Base-by-base conservation (phyloP, 305 asterid genomes). In the Ilex paraguariensis region DNA sequence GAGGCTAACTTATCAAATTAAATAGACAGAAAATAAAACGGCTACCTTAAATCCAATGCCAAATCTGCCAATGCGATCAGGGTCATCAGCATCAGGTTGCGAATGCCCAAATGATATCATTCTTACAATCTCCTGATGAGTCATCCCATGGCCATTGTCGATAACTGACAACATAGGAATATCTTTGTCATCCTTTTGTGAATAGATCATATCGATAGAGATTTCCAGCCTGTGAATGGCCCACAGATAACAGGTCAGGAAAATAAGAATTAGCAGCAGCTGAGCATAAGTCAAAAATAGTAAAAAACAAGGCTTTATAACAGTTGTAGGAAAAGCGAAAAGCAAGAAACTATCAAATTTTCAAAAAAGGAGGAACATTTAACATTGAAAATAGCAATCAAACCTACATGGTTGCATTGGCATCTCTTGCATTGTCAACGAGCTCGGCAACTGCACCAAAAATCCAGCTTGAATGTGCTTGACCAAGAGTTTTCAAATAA, bases 371-470 rank as follows among this genome's bases (percentile, higher is more conserved):
- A 59, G 61, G 9, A 56, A 16, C 49, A 62, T 51, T 7, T 16
- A 44, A 52, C 30, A 67, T 58, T 30, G 44, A 64, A 75, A 61
- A 56, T 56, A 58, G 45, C 54, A 64, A 61, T 54, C 66, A 55
- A 46, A 58, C 88, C 56, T 74, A 87, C 95, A 72, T 77, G 50
- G 87, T 81, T 6, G 95, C 84, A 72, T 79, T 83, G 59, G 95
- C 95, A 64, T 87, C 95, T 75, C 87, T 81, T 61, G 95, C 77
- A 70, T 84, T 87, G 75, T 87, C 95, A 68, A 87, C 83, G 61
- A 87, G 79, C 80, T 87, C 95, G 32, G 95, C 95, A 66, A 87
- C 75, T 68, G 92, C 95, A 61, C 95, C 95, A 79, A 84, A 87
- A 64, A 78, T 81, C 93, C 95, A 87, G 73, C 90, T 71, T 54